Conservation (phyloP, 768 basidiomycete species). For the Pulveroboletus ravenelii region DNA sequence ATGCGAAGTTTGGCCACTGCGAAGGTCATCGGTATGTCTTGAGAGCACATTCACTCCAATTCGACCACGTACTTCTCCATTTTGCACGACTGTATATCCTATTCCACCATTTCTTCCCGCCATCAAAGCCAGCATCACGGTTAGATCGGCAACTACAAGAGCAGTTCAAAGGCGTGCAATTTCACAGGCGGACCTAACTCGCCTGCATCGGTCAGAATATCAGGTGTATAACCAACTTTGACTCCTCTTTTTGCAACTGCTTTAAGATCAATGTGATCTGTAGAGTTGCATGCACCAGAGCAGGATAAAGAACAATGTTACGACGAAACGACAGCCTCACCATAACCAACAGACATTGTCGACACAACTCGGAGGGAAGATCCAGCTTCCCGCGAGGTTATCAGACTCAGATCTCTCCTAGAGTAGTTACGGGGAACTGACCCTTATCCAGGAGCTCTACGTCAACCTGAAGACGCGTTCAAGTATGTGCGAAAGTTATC, state of each 20-base stretch:
- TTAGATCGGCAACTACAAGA: conserved; percentile 78
- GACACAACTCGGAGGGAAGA: conserved; percentile 75
- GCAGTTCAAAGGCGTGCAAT: background rate
- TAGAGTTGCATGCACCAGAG: background rate
- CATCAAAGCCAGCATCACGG: conserved; percentile 91
- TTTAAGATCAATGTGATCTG: conserved; percentile 77
- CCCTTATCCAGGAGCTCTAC: conserved; percentile 50
- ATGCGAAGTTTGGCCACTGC: conserved; percentile 76
- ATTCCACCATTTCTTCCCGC: conserved; percentile 77
- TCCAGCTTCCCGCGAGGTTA: conserved; percentile 51
- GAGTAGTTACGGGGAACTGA: conserved; percentile 10
- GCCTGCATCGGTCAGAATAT: conserved; percentile 91
- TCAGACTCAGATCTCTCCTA: background rate
- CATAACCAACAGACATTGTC: conserved; percentile 90
- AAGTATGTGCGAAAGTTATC: background rate
- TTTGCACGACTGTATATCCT: conserved; percentile 58
- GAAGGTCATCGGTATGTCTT: background rate
- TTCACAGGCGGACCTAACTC: conserved; percentile 5
- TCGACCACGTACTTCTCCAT: conserved; percentile 53
- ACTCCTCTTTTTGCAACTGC: conserved; percentile 58
- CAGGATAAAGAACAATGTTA: background rate
- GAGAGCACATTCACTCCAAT: background rate
- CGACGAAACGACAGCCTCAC: conserved; percentile 34
- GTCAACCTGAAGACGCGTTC: conserved; percentile 49
- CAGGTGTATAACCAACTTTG: conserved; percentile 86